A percentile compares a stretch with the other conserved stretches of the same genome.
These are phyloP conservation scores for Stentor coeruleus DNA, from an alignment of 73 alveolate genomes.

Conservation along the genomic window DNA sequence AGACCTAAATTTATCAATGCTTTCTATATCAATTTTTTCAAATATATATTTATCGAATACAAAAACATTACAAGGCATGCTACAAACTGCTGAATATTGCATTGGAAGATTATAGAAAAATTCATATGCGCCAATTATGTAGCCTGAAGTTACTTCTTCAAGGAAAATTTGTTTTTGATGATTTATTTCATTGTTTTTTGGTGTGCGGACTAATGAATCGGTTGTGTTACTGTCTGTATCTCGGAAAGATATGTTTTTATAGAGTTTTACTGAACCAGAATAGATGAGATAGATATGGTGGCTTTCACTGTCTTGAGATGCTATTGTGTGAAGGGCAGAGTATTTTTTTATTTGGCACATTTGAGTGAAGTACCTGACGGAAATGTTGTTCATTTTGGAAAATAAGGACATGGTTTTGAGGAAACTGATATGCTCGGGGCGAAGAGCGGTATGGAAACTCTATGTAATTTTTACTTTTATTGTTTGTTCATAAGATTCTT, in stretches of 20 bases:
- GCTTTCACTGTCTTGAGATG: neutral
- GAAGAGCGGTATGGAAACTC: neutral
- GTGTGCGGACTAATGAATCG: neutral
- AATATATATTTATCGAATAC: neutral
- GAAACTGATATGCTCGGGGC: neutral
- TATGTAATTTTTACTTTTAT: neutral
- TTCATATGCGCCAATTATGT: neutral
- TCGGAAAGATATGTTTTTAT: neutral
- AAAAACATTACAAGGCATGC: slow-evolving; percentile 4
- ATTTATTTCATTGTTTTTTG: neutral
- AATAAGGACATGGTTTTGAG: neutral
- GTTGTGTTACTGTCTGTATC: neutral
- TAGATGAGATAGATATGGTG: neutral
- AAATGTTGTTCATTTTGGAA: neutral
- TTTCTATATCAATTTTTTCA: neutral
- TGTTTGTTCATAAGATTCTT: neutral
- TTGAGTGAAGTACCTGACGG: neutral
- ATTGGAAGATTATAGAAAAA: neutral
- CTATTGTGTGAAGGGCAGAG: neutral
- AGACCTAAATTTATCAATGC: neutral
- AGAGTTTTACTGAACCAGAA: neutral
- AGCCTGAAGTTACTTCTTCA: neutral
- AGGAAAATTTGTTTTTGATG: too few relatives aligned
- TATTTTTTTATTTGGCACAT: neutral
- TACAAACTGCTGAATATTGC: slow-evolving; percentile 5